phyloP scores from a whole-genome alignment of 257 asterid species.

The Fraxinus anomala region DNA sequence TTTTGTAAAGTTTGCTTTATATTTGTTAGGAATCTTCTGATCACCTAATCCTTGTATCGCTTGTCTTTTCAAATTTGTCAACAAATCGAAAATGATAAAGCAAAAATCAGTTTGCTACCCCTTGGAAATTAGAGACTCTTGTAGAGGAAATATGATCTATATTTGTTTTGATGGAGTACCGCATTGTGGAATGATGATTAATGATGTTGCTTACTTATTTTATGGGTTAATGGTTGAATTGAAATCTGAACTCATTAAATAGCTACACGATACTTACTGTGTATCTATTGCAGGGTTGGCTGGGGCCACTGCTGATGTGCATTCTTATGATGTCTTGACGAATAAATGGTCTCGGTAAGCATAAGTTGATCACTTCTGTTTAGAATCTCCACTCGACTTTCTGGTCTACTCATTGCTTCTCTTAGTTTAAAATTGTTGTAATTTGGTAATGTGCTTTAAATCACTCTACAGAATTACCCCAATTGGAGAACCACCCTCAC shows the following conservation, averaged over 20 bases:
- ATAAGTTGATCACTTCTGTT: not conserved
- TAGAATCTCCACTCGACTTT: conserved; percentile 1
- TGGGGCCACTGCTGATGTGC: conserved; percentile 98
- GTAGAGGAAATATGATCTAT: not conserved
- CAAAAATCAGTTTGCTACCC: not conserved
- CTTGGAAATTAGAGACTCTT: not conserved
- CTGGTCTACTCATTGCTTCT: not conserved
- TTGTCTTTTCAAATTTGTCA: not conserved
- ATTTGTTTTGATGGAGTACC: not conserved
- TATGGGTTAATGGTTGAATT: conserved; percentile 8
- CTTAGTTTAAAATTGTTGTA: not conserved
- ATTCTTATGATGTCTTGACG: conserved; percentile 83
- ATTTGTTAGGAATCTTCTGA: not conserved
- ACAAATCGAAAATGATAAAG: not conserved
- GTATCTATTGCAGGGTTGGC: conserved; percentile 78
- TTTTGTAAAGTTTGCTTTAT: not conserved
- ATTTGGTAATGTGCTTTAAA: conserved; percentile 3
- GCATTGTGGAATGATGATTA: too few relatives aligned
- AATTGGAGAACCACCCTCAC: conserved; percentile 98
- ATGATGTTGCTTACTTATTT: not conserved
- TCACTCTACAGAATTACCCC: conserved; percentile 72
- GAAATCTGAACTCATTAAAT: not conserved
- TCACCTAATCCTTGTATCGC: not conserved
- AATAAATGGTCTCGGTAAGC: conserved; percentile 94
- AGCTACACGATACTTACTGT: conserved; percentile 11